A percentile compares a stretch with the other conserved stretches of the same genome.
phyloP scores from a whole-genome alignment of 2,329 filamentous ascomycete species.

The Fusarium sarcochroum region DNA sequence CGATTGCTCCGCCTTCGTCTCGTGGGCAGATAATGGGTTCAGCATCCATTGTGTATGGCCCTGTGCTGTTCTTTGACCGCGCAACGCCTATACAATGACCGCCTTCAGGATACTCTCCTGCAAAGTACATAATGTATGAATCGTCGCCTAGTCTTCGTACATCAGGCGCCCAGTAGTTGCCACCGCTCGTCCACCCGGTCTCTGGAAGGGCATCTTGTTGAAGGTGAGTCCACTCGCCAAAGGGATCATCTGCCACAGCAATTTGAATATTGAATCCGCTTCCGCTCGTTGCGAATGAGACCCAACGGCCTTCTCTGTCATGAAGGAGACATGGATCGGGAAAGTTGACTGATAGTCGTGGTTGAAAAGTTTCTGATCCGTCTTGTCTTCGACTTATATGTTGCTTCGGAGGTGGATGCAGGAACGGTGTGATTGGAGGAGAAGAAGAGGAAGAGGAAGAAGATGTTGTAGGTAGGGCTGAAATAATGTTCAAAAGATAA shows the following conservation, averaged over 20 bases:
- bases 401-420: slow-evolving; percentile 16
- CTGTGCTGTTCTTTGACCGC: slow-evolving; percentile 60
- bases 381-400: slow-evolving; percentile 31
- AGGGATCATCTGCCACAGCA: slow-evolving; percentile 64
- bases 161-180: slow-evolving; percentile 74
- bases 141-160: slow-evolving; percentile 64
- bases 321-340: slow-evolving; percentile 68
- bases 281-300: slow-evolving; percentile 70
- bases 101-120: slow-evolving; percentile 59
- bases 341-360: slow-evolving; percentile 59
- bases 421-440: neutral
- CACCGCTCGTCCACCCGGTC: slow-evolving; percentile 67
- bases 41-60: slow-evolving; percentile 66
- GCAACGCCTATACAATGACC: slow-evolving; percentile 73
- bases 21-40: slow-evolving; percentile 67
- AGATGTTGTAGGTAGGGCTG: slow-evolving; percentile 17
- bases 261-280: slow-evolving; percentile 67
- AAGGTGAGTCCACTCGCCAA: slow-evolving; percentile 62
- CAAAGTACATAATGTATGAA: slow-evolving; percentile 73
- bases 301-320: slow-evolving; percentile 63
- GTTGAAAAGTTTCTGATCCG: slow-evolving; percentile 21
- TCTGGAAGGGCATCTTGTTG: slow-evolving; percentile 69
- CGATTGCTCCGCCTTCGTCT: slow-evolving; percentile 71
- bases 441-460: slow-evolving; percentile 5
- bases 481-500: slow-evolving; percentile 7